A percentile compares a stretch with the other conserved stretches of the same genome.
These are phyloP conservation scores for Populus hybrid DNA, from an alignment of 441 rosid genomes.

Conservation along the genomic window DNA sequence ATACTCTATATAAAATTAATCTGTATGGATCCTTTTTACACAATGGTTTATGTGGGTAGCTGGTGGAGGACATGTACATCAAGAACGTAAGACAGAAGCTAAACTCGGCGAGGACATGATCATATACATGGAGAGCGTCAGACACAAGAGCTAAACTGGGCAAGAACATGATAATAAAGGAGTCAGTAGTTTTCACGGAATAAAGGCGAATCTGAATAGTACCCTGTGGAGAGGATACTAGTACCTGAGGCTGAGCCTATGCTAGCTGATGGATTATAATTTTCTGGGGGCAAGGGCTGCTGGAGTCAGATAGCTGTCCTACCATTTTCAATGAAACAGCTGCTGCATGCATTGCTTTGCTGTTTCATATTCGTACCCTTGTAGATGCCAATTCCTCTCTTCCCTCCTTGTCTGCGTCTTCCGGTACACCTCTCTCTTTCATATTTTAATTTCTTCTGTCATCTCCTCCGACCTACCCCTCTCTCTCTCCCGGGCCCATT, in stretches of 20 bases:
- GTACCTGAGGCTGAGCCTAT: background rate
- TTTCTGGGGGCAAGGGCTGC: background rate
- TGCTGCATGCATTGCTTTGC: background rate
- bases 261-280: background rate
- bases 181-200: background rate
- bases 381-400: background rate
- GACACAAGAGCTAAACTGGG: background rate
- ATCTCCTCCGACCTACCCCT: background rate
- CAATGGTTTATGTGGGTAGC: too few species aligned
- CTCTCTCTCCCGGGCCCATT: too few species aligned
- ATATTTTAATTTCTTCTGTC: background rate
- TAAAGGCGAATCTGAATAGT: background rate
- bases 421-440: background rate
- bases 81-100: too few species aligned
- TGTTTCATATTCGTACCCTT: background rate
- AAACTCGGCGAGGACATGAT: too few species aligned
- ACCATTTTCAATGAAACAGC: background rate
- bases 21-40: too few species aligned
- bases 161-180: background rate
- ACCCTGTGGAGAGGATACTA: background rate
- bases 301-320: background rate
- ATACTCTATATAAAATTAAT: too few species aligned
- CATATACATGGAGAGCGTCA: background rate
- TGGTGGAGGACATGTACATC: too few species aligned
- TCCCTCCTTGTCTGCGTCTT: background rate